Conservation (phyloP, 352 stramenopile genomes). For the Globisporangium sylvaticum region DNA sequence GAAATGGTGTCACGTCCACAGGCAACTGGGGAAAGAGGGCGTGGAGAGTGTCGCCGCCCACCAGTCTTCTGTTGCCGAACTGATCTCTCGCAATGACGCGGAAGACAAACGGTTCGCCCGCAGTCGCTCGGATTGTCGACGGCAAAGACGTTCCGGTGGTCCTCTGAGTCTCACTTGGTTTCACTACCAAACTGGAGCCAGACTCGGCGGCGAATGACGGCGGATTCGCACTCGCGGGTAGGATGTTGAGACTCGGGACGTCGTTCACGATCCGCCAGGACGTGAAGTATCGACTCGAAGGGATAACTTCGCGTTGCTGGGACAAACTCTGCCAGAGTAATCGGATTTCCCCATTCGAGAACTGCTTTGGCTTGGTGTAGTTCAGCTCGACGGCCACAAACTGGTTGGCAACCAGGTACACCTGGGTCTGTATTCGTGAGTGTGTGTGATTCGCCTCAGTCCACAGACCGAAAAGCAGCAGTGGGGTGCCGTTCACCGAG, state of each 20-base stretch:
- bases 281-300: constrained; percentile 40
- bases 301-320: constrained; percentile 37
- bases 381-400: constrained; percentile 46
- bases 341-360: constrained; percentile 31
- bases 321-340: constrained; percentile 60
- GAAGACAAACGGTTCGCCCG: constrained; percentile 26
- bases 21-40: constrained; percentile 32
- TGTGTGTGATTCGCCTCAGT: constrained; percentile 15
- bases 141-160: background rate
- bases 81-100: constrained; percentile 33
- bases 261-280: constrained; percentile 57
- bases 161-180: background rate
- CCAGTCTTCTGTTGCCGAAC: constrained; percentile 32
- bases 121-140: constrained; percentile 12
- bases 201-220: constrained; percentile 44
- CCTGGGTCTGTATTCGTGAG: no score
- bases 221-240: constrained; percentile 24
- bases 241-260: constrained; percentile 38
- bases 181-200: background rate
- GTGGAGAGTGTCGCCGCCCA: constrained; percentile 36
- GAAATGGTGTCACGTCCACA: constrained; percentile 6
- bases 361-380: constrained; percentile 37
- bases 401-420: constrained; percentile 27
- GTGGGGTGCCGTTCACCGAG: constrained; percentile 15
- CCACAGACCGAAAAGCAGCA: constrained; percentile 23